Percentiles rank a stretch among this genome's conserved stretches.
These are phyloP conservation scores for Leishmania major DNA, from an alignment of 208 protist genomes.

Conservation along the genomic window DNA sequence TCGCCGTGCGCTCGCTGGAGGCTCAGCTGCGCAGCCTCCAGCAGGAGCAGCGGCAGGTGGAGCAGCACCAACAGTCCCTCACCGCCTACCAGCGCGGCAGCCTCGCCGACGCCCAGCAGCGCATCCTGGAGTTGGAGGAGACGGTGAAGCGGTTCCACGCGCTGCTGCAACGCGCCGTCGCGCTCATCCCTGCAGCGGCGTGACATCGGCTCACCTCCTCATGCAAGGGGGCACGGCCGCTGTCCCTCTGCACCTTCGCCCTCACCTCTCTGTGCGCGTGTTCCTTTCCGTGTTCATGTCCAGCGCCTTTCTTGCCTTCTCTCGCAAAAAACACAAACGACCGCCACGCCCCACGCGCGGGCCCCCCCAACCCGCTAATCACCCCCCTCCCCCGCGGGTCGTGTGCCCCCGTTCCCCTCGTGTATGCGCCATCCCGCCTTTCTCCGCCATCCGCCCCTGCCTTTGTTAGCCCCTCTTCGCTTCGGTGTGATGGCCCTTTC, in stretches of 20 bases:
- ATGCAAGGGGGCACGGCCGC: neutral
- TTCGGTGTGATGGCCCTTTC: neutral
- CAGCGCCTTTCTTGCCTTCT: neutral
- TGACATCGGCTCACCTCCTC: neutral
- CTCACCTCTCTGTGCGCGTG: neutral
- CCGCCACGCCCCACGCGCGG: neutral
- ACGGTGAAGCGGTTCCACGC: slow-evolving; percentile 52
- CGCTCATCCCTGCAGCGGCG: slow-evolving; percentile 40
- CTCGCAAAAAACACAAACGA: neutral
- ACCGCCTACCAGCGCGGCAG: slow-evolving; percentile 25
- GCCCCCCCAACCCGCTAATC: neutral
- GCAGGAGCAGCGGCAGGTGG: slow-evolving; percentile 30
- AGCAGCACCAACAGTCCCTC: slow-evolving; percentile 18
- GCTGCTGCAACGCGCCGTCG: slow-evolving; percentile 49
- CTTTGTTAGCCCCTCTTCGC: no score
- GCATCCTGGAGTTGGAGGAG: slow-evolving; percentile 63
- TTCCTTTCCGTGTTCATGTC: neutral
- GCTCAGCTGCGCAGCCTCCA: slow-evolving; percentile 19
- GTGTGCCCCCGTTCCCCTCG: neutral
- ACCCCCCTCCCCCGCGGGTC: neutral
- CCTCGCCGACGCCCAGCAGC: slow-evolving; percentile 37
- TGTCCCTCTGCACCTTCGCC: neutral
- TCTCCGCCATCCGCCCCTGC: no score
- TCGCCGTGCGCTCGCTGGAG: slow-evolving; percentile 18
- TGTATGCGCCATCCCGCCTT: neutral